Conservation (phyloP, 1,284 basidiomycete species). For the Sporisorium graminicola region DNA sequence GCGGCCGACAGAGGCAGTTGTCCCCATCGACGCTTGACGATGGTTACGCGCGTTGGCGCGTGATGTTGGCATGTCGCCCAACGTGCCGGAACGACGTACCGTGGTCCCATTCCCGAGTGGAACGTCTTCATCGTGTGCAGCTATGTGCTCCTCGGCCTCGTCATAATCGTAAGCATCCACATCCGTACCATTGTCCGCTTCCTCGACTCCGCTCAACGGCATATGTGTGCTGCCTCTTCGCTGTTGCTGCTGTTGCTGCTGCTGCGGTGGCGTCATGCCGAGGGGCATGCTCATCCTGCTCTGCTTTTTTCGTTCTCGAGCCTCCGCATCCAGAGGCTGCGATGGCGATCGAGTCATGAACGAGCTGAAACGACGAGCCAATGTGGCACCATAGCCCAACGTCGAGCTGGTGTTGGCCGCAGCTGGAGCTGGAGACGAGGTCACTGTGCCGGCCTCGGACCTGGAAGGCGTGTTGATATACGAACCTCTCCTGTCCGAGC, state of each 20-base stretch:
- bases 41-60: conserved; percentile 14
- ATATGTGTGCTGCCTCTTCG: conserved; percentile 39
- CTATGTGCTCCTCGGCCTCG: conserved; percentile 27
- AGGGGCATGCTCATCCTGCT: conserved; percentile 58
- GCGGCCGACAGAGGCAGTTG: conserved; percentile 45
- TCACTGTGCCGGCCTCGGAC: conserved; percentile 13
- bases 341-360: conserved; percentile 60
- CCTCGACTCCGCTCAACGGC: conserved; percentile 32
- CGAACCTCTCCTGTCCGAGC: conserved; percentile 22
- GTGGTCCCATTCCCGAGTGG: conserved; percentile 25
- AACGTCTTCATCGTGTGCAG: conserved; percentile 33
- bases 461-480: conserved; percentile 22
- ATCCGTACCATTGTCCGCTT: conserved; percentile 19
- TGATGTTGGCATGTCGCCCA: conserved; percentile 44
- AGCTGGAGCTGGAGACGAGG: conserved; percentile 24
- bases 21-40: conserved; percentile 29
- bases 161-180: conserved; percentile 30
- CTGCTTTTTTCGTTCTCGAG: conserved; percentile 55
- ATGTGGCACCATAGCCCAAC: conserved; percentile 45
- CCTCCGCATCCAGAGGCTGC: conserved; percentile 53
- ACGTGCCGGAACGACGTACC: conserved; percentile 47
- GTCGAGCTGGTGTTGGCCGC: conserved; percentile 37
- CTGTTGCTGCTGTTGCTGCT: conserved; percentile 16
- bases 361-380: conserved; percentile 62
- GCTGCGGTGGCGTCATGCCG: conserved; percentile 4